Base-by-base conservation (phyloP, 768 basidiomycete genomes). In the Tephrocybe sp. region DNA sequence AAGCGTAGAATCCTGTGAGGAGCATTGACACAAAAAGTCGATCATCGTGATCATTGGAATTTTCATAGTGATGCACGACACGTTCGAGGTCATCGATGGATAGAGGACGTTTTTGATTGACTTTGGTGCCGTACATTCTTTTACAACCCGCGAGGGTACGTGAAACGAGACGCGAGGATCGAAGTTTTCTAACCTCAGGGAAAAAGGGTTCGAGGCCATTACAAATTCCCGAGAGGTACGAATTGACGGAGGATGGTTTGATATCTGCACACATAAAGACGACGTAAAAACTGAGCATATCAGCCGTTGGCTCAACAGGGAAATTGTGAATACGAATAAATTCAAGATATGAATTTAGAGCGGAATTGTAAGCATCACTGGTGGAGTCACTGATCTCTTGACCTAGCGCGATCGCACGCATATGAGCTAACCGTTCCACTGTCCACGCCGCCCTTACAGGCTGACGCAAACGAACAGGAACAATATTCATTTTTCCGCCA, bases 11-110 rank as follows among this genome's bases (percentile, higher is more conserved):
- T 0, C 59, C 61, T 1, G 54, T 50, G 3, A 56, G 9, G 3
- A 68, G 49, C 3, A 68, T 57, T 2, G 64, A 53, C 0, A 64
- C 9, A 48, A 72, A 72, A 2, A 72, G 60, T 0, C 24, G 1
- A 48, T 65, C 56, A 34, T 69, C 16, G n/a, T 34, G 13, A 34
- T 5, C 4, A 12, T 5, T 5, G 13, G 16, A 34, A 8, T 15
- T n/a, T n/a, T n/a, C n/a, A n/a, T 16, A 15, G 33, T 8, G 11
- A 34, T 6, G n/a, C 4, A 4, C n/a, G 16, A 5, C 33, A 15
- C 7, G 5, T 4, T 34, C 8, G 7, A 34, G 13, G 13, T 34
- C 16, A 4, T 34, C 6, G n/a, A 15, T 4, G 5, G 33, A 15
- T 6, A 34, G 33, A 34, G 33, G 33, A 15, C 11, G 13, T 15